A percentile compares a stretch with the other conserved stretches of the same genome.
Evolutionary conservation across 805 yeast species (phyloP).

Genomic region (Limtongia smithiae): DNA sequence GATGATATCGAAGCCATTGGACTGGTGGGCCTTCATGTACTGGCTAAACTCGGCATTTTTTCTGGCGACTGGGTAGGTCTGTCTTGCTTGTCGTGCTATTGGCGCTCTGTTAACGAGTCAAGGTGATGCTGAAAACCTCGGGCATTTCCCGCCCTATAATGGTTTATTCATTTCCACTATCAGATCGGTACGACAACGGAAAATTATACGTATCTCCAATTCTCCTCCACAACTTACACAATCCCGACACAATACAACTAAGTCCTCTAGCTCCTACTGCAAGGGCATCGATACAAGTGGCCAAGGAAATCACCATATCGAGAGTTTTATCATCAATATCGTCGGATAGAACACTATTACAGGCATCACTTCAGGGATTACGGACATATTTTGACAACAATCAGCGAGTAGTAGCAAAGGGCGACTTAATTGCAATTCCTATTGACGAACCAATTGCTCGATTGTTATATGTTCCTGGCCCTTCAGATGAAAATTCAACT

Average conservation of each 20-base stretch:
- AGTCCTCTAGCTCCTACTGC: constrained; percentile 13
- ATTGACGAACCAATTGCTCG: constrained; percentile 66
- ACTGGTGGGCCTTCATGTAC: constrained; percentile 47
- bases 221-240: constrained; percentile 48
- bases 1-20: constrained; percentile 50
- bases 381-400: constrained; percentile 57
- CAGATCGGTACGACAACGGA: constrained; percentile 45
- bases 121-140: constrained; percentile 9
- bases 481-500: constrained; percentile 23
- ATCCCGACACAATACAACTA: constrained; percentile 35
- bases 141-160: constrained; percentile 39
- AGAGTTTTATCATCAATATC: constrained; percentile 68
- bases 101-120: neutral
- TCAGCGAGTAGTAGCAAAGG: constrained; percentile 56
- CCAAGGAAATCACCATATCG: constrained; percentile 61
- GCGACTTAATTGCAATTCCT: constrained; percentile 72
- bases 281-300: constrained; percentile 43
- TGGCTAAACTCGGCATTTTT: constrained; percentile 57
- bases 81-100: neutral
- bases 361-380: constrained; percentile 56
- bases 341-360: constrained; percentile 60
- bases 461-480: constrained; percentile 41
- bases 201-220: constrained; percentile 61
- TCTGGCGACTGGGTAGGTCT: constrained; percentile 59
- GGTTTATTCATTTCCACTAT: constrained; percentile 61